Evolutionary conservation across 495 filamentous ascomycete genomes (phyloP).

Genomic region (Pyrenula massariospora): DNA sequence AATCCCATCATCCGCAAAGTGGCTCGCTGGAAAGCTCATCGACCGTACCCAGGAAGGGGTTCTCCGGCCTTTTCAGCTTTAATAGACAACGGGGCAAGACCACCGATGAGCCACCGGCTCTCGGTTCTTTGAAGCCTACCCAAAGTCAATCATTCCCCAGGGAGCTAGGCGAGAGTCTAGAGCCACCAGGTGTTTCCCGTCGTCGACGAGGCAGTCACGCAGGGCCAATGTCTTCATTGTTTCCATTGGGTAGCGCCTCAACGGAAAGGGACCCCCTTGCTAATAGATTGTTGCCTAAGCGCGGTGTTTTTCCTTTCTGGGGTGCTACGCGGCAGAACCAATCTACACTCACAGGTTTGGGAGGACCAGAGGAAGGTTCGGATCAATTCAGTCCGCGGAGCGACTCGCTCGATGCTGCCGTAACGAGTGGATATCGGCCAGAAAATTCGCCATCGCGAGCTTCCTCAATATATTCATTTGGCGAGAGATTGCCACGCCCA

Average conservation of each 20-base stretch:
- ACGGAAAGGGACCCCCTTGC: constrained; percentile 32
- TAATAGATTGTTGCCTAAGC: constrained; percentile 30
- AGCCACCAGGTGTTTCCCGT: constrained; percentile 53
- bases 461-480: constrained; percentile 67
- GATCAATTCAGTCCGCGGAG: constrained; percentile 51
- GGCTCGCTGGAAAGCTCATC: constrained; percentile 25
- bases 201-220: constrained; percentile 50
- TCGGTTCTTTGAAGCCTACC: constrained; percentile 62
- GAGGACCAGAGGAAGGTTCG: constrained; percentile 22
- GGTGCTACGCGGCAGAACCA: constrained; percentile 19
- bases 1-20: constrained; percentile 8
- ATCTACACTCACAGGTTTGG: constrained; percentile 8
- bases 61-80: constrained; percentile 54
- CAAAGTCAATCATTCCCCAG: constrained; percentile 80
- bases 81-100: constrained; percentile 63
- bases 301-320: constrained; percentile 32
- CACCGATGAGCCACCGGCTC: constrained; percentile 53
- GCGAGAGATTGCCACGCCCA: constrained; percentile 58
- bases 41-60: constrained; percentile 38
- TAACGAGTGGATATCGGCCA: constrained; percentile 40
- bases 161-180: constrained; percentile 48
- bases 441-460: constrained; percentile 63
- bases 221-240: constrained; percentile 39
- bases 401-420: constrained; percentile 44
- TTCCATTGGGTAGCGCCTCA: constrained; percentile 32